Conservation (phyloP, 2,329 filamentous ascomycete genomes). For the Verruconis gallopava region DNA sequence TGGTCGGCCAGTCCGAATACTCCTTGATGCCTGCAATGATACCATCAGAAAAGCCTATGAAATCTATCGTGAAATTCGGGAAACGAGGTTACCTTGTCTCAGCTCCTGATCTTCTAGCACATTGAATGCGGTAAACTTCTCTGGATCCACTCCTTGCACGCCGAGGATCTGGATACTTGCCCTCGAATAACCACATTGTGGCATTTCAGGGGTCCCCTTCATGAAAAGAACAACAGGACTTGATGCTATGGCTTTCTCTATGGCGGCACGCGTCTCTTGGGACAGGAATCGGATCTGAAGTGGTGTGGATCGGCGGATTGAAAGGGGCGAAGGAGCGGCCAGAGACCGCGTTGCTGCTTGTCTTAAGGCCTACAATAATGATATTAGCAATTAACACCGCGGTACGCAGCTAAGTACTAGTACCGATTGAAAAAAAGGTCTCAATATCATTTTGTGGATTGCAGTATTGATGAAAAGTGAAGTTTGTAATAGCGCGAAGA, state of each 20-base stretch:
- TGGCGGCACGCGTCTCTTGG: conserved; percentile 63
- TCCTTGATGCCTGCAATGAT: conserved; percentile 73
- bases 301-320: conserved; percentile 25
- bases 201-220: conserved; percentile 95
- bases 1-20: conserved; percentile 98
- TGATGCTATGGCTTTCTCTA: conserved; percentile 77
- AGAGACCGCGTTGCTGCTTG: conserved; percentile 16
- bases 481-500: not conserved
- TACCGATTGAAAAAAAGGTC: conserved; percentile 25
- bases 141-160: conserved; percentile 85
- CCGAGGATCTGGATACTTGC: conserved; percentile 91
- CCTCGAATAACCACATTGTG: conserved; percentile 92
- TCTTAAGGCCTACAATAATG: conserved; percentile 23
- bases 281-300: conserved; percentile 58
- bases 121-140: conserved; percentile 97
- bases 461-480: conserved; percentile 11
- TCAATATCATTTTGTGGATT: conserved; percentile 23
- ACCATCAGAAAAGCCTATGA: conserved; percentile 10
- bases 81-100: conserved; percentile 72
- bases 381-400: conserved; percentile 11
- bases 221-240: conserved; percentile 96
- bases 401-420: not conserved
- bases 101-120: conserved; percentile 85
- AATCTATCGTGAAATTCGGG: no score
- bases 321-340: conserved; percentile 1